Percentiles rank a stretch among this genome's conserved stretches.
Evolutionary conservation across 129 eudicot species (phyloP).

Genomic region (Silybum marianum): DNA sequence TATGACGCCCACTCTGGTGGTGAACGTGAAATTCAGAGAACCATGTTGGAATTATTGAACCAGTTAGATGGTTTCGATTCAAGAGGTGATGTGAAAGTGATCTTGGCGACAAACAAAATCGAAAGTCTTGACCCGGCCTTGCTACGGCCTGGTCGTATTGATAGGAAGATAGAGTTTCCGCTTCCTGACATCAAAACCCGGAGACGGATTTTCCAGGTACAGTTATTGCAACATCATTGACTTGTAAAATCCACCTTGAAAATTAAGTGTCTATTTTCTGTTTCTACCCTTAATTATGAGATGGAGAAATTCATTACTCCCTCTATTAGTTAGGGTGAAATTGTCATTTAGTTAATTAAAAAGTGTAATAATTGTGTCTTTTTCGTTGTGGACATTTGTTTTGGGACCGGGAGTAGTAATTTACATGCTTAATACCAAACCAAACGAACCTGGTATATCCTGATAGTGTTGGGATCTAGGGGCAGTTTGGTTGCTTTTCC

Average conservation of each 20-base stretch:
- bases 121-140: conserved; percentile 97
- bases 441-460: neutral
- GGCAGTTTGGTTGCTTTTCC: too few relatives aligned
- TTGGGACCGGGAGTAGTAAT: neutral
- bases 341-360: neutral
- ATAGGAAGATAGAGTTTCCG: conserved; percentile 93
- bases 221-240: neutral
- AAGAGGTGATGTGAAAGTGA: conserved; percentile 93
- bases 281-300: neutral
- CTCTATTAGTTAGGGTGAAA: neutral
- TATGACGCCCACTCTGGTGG: conserved; percentile 98
- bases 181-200: conserved; percentile 93
- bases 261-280: neutral
- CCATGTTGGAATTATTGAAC: conserved; percentile 91
- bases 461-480: neutral
- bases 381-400: neutral
- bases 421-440: neutral
- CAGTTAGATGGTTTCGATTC: conserved; percentile 99
- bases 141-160: conserved; percentile 95
- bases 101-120: conserved; percentile 89
- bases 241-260: neutral
- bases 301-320: neutral
- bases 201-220: conserved; percentile 85
- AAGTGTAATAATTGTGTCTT: neutral
- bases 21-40: conserved; percentile 97